A percentile compares a stretch with the other conserved stretches of the same genome.
These are phyloP conservation scores for Diaporthe longicolla DNA, from an alignment of 2,329 filamentous ascomycete species.

Conservation along the genomic window DNA sequence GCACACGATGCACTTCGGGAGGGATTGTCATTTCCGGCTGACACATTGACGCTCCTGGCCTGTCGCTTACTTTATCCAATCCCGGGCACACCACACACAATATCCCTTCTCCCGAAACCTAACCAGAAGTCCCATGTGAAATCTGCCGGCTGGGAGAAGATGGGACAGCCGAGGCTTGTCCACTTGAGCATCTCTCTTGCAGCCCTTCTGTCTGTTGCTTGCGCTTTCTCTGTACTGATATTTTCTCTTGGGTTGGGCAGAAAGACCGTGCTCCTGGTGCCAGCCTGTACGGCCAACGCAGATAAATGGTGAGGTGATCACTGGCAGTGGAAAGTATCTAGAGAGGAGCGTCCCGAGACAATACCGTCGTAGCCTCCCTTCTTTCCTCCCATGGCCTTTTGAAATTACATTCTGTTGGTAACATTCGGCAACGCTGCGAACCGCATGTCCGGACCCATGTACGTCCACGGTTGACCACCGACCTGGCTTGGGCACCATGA, in stretches of 20 bases:
- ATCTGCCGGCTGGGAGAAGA: slow-evolving; percentile 60
- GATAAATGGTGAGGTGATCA: slow-evolving; percentile 43
- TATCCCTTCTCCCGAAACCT: neutral
- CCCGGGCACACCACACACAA: slow-evolving; percentile 35
- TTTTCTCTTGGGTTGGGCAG: slow-evolving; percentile 56
- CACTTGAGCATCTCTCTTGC: slow-evolving; percentile 57
- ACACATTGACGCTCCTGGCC: slow-evolving; percentile 33
- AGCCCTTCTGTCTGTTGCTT: slow-evolving; percentile 56
- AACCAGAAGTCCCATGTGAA: slow-evolving; percentile 17
- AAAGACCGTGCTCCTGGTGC: slow-evolving; percentile 58
- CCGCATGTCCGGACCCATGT: slow-evolving; percentile 52
- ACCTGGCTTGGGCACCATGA: slow-evolving; percentile 32
- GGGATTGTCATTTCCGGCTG: slow-evolving; percentile 23
- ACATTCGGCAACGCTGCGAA: slow-evolving; percentile 55
- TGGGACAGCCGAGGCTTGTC: slow-evolving; percentile 56
- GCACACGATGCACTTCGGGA: slow-evolving; percentile 33
- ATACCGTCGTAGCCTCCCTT: slow-evolving; percentile 50
- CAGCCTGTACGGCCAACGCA: slow-evolving; percentile 56
- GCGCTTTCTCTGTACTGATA: slow-evolving; percentile 47
- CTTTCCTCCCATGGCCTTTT: slow-evolving; percentile 45
- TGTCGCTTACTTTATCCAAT: slow-evolving; percentile 38
- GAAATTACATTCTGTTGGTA: slow-evolving; percentile 47
- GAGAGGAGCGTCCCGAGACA: slow-evolving; percentile 26
- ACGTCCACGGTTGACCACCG: slow-evolving; percentile 48
- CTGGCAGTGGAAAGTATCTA: slow-evolving; percentile 15